These are phyloP conservation scores for Spinacia oleracea DNA, from an alignment of 179 eudicot genomes.

Conservation along the genomic window DNA sequence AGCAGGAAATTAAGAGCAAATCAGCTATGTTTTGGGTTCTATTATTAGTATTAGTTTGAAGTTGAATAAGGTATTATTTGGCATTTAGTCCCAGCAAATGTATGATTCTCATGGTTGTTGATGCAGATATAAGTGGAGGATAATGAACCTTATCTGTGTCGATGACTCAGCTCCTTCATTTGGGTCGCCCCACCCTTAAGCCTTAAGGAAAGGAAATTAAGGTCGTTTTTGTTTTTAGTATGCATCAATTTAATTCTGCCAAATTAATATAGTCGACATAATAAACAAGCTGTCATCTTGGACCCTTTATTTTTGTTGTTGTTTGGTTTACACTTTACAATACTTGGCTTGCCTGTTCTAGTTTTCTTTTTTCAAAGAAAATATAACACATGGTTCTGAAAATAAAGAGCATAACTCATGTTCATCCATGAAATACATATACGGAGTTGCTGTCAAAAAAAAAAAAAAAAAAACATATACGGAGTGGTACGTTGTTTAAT, in stretches of 20 bases:
- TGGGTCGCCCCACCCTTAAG: slow-evolving; percentile 16
- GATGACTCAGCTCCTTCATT: slow-evolving; percentile 37
- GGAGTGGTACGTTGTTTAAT: too few species aligned
- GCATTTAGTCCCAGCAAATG: background rate
- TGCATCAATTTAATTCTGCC: slow-evolving; percentile 15
- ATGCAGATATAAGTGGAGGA: slow-evolving; percentile 32
- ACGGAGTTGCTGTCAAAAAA: too few species aligned
- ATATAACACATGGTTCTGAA: too few species aligned
- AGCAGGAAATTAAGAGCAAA: background rate
- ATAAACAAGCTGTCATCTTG: slow-evolving; percentile 28
- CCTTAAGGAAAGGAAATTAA: too few species aligned
- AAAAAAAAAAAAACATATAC: too few species aligned
- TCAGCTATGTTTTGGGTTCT: background rate
- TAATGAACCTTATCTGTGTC: slow-evolving; percentile 38
- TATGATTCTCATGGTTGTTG: slow-evolving; percentile 9
- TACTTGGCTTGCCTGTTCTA: too few species aligned
- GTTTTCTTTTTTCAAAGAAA: too few species aligned
- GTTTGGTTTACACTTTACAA: slow-evolving; percentile 19
- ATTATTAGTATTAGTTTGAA: background rate
- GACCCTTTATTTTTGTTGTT: slow-evolving; percentile 17
- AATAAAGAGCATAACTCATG: too few species aligned
- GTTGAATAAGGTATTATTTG: background rate
- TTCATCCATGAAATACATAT: too few species aligned
- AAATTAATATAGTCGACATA: slow-evolving; percentile 3
- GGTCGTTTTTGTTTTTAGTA: background rate